Evolutionary conservation across 106 monocot species (phyloP).

Genomic region (Allium cepa): DNA sequence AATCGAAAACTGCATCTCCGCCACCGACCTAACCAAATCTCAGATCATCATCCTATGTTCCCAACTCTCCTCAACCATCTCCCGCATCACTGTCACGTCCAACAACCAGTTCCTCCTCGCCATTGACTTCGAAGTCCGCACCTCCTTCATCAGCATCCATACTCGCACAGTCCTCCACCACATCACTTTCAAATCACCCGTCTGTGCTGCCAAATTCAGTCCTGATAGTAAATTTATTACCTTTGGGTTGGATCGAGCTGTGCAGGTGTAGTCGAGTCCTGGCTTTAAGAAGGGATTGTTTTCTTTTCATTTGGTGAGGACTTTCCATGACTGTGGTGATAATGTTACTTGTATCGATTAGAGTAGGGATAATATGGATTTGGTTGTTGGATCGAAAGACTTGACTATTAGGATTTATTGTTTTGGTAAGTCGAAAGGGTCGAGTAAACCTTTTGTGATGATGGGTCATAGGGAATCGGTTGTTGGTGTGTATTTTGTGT

Average conservation of each 20-base stretch:
- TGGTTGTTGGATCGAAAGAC: constrained; percentile 85
- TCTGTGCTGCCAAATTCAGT: constrained; percentile 45
- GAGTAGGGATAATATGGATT: constrained; percentile 59
- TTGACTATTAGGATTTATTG: constrained; percentile 52
- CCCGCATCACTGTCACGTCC: constrained; percentile 58
- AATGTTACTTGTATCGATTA: constrained; percentile 57
- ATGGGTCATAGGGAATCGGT: constrained; percentile 72
- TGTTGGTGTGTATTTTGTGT: constrained; percentile 65
- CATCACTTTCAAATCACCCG: constrained; percentile 57
- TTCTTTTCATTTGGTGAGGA: constrained; percentile 68
- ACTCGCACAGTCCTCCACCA: constrained; percentile 67
- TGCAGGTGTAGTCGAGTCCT: constrained; percentile 91
- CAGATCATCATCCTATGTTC: constrained; percentile 69
- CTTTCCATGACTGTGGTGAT: constrained; percentile 41
- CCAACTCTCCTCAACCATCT: constrained; percentile 56
- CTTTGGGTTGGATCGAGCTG: constrained; percentile 55
- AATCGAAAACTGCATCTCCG: constrained; percentile 70
- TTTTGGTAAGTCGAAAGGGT: constrained; percentile 17
- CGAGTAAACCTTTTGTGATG: constrained; percentile 58
- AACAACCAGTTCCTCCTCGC: constrained; percentile 61
- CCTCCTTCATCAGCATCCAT: constrained; percentile 63
- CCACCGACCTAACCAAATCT: constrained; percentile 65
- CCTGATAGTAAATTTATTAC: constrained; percentile 67
- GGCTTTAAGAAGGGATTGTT: constrained; percentile 76
- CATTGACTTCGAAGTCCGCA: constrained; percentile 47